Percentiles rank a stretch among this genome's conserved stretches.
Conservation (phyloP, 2,329 filamentous ascomycete species). For the Paramyrothecium roridum region DNA sequence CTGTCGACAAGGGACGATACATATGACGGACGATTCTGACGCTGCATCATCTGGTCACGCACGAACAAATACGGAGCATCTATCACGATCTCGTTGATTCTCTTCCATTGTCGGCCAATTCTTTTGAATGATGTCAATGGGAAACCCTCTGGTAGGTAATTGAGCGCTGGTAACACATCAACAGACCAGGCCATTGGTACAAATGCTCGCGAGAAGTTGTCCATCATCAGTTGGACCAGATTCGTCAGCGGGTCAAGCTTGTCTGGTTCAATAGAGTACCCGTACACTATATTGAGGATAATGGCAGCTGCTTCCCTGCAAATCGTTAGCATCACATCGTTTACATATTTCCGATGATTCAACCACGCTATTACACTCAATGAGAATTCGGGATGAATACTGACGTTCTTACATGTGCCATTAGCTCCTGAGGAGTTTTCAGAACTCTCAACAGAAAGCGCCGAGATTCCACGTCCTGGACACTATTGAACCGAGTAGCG, state of each 20-base stretch:
- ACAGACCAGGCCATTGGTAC: slow-evolving; percentile 28
- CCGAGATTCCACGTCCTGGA: slow-evolving; percentile 22
- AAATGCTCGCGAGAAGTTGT: slow-evolving; percentile 20
- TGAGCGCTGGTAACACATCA: slow-evolving; percentile 25
- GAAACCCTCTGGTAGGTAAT: slow-evolving; percentile 23
- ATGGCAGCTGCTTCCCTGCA: slow-evolving; percentile 22
- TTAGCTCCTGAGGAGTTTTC: slow-evolving; percentile 12
- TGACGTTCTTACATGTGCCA: slow-evolving; percentile 23
- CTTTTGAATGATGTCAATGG: slow-evolving; percentile 26
- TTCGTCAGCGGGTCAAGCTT: slow-evolving; percentile 23
- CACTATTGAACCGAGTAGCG: slow-evolving; percentile 9
- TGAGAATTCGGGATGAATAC: too few species aligned
- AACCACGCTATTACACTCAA: too few species aligned
- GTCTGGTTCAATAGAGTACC: slow-evolving; percentile 26
- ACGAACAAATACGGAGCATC: slow-evolving; percentile 28
- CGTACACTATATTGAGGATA: slow-evolving; percentile 24
- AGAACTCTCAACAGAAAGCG: slow-evolving; percentile 18
- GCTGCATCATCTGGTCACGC: slow-evolving; percentile 16
- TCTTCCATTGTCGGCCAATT: slow-evolving; percentile 20
- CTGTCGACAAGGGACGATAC: slow-evolving; percentile 20
- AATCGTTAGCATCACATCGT: background rate
- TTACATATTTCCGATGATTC: too few species aligned
- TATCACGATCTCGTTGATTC: slow-evolving; percentile 9
- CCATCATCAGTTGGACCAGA: slow-evolving; percentile 23
- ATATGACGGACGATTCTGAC: slow-evolving; percentile 16